Percentiles rank a stretch among this genome's conserved stretches.
phyloP scores from a whole-genome alignment of 2,329 filamentous ascomycete species.

The Exophiala oligosperma region DNA sequence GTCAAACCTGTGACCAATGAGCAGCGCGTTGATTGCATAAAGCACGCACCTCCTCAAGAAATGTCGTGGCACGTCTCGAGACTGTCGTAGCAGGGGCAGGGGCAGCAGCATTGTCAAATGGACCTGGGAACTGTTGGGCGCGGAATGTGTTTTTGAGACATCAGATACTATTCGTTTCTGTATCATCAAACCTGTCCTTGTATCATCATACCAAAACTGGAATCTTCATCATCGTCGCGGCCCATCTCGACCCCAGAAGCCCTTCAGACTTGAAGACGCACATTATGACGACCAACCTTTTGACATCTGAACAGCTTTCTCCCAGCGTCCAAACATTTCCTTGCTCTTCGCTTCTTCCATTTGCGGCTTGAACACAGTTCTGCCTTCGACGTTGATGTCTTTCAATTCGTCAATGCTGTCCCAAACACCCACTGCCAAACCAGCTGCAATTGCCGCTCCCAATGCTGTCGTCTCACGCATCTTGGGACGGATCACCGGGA shows the following conservation, averaged over 20 bases:
- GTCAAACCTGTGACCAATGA: background rate
- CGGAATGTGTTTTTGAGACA: background rate
- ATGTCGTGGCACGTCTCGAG: background rate
- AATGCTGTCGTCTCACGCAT: conserved; percentile 91
- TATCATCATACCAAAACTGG: background rate
- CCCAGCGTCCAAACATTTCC: conserved; percentile 68
- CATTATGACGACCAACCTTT: conserved; percentile 29
- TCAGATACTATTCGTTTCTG: background rate
- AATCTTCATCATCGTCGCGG: conserved; percentile 12
- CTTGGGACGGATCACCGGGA: conserved; percentile 76
- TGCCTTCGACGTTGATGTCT: conserved; percentile 68
- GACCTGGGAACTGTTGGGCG: too few relatives aligned
- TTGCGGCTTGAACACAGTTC: conserved; percentile 66
- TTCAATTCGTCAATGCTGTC: conserved; percentile 71
- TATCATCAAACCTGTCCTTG: background rate
- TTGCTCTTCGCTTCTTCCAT: conserved; percentile 50
- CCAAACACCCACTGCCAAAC: conserved; percentile 80
- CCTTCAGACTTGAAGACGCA: conserved; percentile 38
- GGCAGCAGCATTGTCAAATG: too few relatives aligned
- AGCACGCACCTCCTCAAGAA: background rate
- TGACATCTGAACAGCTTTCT: conserved; percentile 76
- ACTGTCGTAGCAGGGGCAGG: too few relatives aligned
- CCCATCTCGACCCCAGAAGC: too few relatives aligned
- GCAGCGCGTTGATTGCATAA: too few relatives aligned
- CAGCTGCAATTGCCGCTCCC: conserved; percentile 87